Evolutionary conservation across 495 filamentous ascomycete species (phyloP), one percentile per base, ranked within the genome.

Genomic region (Platismatia glauca): DNA sequence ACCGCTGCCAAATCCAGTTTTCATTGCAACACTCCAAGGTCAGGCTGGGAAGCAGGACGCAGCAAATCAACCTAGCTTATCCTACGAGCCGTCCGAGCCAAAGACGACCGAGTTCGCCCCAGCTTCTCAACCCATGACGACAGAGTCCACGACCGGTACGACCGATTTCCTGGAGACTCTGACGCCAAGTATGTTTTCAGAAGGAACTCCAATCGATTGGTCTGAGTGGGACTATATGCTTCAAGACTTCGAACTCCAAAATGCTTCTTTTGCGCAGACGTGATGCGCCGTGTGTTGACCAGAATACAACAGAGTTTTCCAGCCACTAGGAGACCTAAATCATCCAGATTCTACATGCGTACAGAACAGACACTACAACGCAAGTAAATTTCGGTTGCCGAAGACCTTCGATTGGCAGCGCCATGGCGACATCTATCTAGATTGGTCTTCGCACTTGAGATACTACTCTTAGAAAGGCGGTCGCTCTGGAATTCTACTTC

Each of bases 141-240:
- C 27, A 20, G 57, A 46, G 24, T 27, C 38, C n/a, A 12, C 0
- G 13, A 18, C 43, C 27, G 7, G 29, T 9, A 29, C 15, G 11
- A 46, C 33, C 20, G 27, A 38, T 12, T 44, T n/a, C 18, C 27
- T 41, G 16, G 38, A 59, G 38, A 27, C 37, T 20, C 27, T 59
- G 9, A 59, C 27, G 16, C 57, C 57, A 29, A 44, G 16, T 20
- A 31, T 44, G 24, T 24, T 59, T 31, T 12, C 39, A 46, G 57
- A 59, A 3, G 38, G 39, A 12, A 44, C 5, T 34, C 24, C 57
- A 59, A 44, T 59, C 3, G 24, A 44, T 31, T 59, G 38, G 57
- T 59, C 57, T 31, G 57, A 59, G 43, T 44, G 57, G 57, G 57
- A 44, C 57, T 43, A 59, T 39, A 0, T 59, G 39, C 57, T 59